Evolutionary conservation across 139 green algal species (phyloP).

Genomic region (Pleodorina starrii): DNA sequence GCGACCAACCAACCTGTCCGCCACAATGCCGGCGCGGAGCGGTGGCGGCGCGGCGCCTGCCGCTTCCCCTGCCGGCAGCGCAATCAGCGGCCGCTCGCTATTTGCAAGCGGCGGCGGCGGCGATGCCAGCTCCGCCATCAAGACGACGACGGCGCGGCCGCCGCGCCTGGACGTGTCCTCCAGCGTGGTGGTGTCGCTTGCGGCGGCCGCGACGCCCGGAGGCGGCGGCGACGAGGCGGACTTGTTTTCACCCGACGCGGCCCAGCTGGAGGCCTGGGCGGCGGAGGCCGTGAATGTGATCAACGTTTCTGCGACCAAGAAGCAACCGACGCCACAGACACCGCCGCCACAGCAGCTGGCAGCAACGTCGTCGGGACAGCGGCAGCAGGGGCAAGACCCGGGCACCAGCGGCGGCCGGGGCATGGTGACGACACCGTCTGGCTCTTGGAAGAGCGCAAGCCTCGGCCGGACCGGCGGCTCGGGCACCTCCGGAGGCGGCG

Average conservation of each 20-base stretch:
- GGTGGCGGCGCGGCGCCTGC: not conserved
- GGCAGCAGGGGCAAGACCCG: not conserved
- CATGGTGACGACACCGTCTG: not conserved
- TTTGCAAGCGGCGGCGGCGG: not conserved
- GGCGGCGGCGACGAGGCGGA: not conserved
- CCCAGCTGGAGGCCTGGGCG: constrained; percentile 23
- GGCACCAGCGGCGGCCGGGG: not conserved
- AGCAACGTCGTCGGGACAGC: not conserved
- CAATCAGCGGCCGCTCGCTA: not conserved
- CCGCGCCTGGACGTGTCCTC: not conserved
- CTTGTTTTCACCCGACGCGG: constrained; percentile 20
- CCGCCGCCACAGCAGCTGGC: not conserved
- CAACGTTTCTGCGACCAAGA: not conserved
- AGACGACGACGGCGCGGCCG: not conserved
- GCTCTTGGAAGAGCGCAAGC: not conserved
- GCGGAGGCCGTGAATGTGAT: not conserved
- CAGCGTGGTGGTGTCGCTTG: not conserved
- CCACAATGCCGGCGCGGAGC: too few relatives aligned
- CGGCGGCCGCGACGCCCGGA: not conserved
- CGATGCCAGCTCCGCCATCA: not conserved
- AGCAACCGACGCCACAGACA: too few relatives aligned
- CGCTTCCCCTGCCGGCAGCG: not conserved
- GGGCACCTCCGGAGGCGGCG: not conserved
- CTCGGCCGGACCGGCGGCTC: not conserved
- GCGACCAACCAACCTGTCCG: not conserved